phyloP scores from a whole-genome alignment of 2,329 filamentous ascomycete genomes.

The Xylariaceae sp. region DNA sequence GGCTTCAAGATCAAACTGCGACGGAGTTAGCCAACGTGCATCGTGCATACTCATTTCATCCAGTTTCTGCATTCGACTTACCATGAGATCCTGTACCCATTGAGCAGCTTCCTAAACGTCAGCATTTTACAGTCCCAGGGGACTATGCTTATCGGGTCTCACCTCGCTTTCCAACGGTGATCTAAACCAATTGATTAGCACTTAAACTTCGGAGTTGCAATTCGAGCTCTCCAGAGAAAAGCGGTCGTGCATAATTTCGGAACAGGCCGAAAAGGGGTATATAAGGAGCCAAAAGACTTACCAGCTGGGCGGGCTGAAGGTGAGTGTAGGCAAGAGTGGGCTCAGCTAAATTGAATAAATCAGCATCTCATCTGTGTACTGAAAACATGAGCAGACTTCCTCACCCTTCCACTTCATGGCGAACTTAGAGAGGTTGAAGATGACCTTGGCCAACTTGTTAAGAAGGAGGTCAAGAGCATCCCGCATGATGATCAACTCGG shows the following conservation, averaged over 20 bases:
- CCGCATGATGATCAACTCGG: slow-evolving; percentile 68
- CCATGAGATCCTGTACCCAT: slow-evolving; percentile 60
- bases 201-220: background rate
- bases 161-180: slow-evolving; percentile 18
- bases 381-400: background rate
- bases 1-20: slow-evolving; percentile 68
- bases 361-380: background rate
- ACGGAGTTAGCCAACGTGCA: slow-evolving; percentile 17
- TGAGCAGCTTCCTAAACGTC: slow-evolving; percentile 64
- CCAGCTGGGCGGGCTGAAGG: slow-evolving; percentile 19
- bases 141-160: background rate
- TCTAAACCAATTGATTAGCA: slow-evolving; percentile 8
- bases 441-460: slow-evolving; percentile 72
- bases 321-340: slow-evolving; percentile 72
- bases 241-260: background rate
- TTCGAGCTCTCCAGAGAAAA: no score
- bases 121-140: slow-evolving; percentile 20
- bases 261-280: background rate
- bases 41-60: no score
- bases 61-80: slow-evolving; percentile 2
- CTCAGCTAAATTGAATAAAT: slow-evolving; percentile 31
- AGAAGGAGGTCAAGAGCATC: slow-evolving; percentile 71
- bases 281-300: background rate
- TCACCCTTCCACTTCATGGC: slow-evolving; percentile 53
- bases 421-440: slow-evolving; percentile 68